Base-by-base conservation (phyloP, 2,329 filamentous ascomycete genomes). In the Hymenoscyphus linearis region DNA sequence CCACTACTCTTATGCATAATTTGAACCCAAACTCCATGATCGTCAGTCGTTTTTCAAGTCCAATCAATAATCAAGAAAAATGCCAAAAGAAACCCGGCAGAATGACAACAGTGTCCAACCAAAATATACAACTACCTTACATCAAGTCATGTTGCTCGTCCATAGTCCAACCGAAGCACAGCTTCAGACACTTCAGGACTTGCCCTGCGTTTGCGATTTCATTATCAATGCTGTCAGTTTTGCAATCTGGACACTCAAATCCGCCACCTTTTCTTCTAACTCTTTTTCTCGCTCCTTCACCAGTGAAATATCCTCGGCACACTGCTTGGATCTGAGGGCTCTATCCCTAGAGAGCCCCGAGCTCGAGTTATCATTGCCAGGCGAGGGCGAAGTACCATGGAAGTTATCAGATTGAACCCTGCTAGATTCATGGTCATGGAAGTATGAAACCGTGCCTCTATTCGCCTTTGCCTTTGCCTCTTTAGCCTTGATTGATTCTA, bases 201-300 rank as follows among this genome's bases (percentile, higher is more conserved):
- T 25, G 18, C 44, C 18, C 40, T 18, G 40, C 18, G n/a, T n/a
- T 18, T 40, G 37, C 6, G 40, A 7, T 3, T 76, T 74, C 65
- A 83, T 69, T 1, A 86, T 75, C 55, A 82, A 69, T 22, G 79
- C 75, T 0, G 83, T 84, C 64, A 87, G 74, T 60, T 79, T 79
- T 65, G 85, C 82, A 67, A 87, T 84, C 76, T 85, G 86, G 54
- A 72, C 73, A 50, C 78, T 77, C 66, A 87, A 71, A 65, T 86
- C 83, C 3, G 74, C 72, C 59, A 87, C 79, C 63, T 81, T 80
- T 27, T 78, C 76, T 66, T 86, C 83, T 27, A 73, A 62, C 12
- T 58, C 66, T 7, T 61, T 56, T 26, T 67, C 66, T 12, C 62
- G 59, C 0, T 62, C 60, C 10, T 61, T 59, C 0, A 65, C 54